These are phyloP conservation scores for Ceratobasidium sp. DNA, from an alignment of 1,284 basidiomycete species.

Conservation along the genomic window DNA sequence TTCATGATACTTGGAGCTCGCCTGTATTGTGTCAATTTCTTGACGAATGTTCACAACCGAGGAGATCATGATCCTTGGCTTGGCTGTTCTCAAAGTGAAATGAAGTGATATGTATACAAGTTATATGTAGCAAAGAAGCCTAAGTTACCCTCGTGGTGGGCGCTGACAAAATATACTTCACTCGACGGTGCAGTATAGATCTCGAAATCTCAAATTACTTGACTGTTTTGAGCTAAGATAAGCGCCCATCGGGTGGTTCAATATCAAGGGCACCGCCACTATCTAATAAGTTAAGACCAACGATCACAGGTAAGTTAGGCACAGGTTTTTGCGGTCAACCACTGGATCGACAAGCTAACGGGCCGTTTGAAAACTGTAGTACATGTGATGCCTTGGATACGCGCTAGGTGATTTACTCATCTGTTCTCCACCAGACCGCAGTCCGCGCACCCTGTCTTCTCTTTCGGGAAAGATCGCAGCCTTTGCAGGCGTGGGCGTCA, in stretches of 20 bases:
- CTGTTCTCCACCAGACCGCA: neutral
- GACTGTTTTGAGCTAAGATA: too few species aligned
- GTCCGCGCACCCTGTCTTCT: slow-evolving; percentile 11
- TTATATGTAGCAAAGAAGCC: too few species aligned
- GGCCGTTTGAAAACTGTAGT: neutral
- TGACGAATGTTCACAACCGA: too few species aligned
- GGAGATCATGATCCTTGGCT: too few species aligned
- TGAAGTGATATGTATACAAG: too few species aligned
- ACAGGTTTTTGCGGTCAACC: neutral
- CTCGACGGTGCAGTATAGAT: too few species aligned
- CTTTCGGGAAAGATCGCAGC: slow-evolving; percentile 11
- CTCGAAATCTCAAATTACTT: too few species aligned
- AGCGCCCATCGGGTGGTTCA: neutral
- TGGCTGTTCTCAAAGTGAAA: too few species aligned
- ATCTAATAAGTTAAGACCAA: neutral
- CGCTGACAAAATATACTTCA: too few species aligned
- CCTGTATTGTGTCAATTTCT: too few species aligned
- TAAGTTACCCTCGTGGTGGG: too few species aligned
- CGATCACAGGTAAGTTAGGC: slow-evolving; percentile 23
- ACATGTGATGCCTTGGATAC: neutral
- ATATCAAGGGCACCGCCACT: neutral
- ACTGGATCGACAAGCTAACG: neutral
- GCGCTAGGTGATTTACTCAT: neutral
- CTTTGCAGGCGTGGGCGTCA: neutral
- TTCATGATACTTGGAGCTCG: neutral